phyloP scores from a whole-genome alignment of 2,329 filamentous ascomycete genomes.

The Venturia aucupariae region DNA sequence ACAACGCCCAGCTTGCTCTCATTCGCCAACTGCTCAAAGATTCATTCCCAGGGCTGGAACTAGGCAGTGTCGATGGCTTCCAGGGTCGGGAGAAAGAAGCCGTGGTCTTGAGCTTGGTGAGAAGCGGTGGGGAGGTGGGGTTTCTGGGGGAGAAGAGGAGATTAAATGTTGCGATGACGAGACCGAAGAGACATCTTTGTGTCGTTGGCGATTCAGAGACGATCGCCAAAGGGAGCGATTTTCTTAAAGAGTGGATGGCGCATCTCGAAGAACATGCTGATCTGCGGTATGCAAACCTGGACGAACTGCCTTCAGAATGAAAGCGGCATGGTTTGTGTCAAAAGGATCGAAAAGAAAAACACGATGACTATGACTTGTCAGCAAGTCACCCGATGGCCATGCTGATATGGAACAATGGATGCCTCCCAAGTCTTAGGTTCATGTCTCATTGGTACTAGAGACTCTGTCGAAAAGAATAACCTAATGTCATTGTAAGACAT shows the following conservation, averaged over 20 bases:
- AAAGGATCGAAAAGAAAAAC: too few relatives aligned
- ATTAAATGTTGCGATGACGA: slow-evolving; percentile 97
- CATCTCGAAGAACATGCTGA: slow-evolving; percentile 86
- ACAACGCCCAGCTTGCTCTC: slow-evolving; percentile 79
- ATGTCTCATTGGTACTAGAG: too few relatives aligned
- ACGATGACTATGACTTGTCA: too few relatives aligned
- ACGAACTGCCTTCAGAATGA: slow-evolving; percentile 23
- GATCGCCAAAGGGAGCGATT: slow-evolving; percentile 71
- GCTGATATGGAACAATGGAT: too few relatives aligned
- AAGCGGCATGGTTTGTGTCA: too few relatives aligned
- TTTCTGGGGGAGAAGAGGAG: slow-evolving; percentile 88
- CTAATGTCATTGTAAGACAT: too few relatives aligned
- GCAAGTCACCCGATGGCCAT: too few relatives aligned
- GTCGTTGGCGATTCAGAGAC: slow-evolving; percentile 93
- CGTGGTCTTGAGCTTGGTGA: slow-evolving; percentile 84
- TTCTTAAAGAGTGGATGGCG: slow-evolving; percentile 84
- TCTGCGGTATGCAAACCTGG: slow-evolving; percentile 71
- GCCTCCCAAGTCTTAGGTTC: too few relatives aligned
- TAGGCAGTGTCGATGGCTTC: slow-evolving; percentile 96
- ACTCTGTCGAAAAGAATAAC: too few relatives aligned
- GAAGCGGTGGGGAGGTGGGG: slow-evolving; percentile 82
- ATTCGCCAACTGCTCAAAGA: slow-evolving; percentile 71
- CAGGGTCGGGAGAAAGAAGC: slow-evolving; percentile 96
- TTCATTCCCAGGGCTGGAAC: slow-evolving; percentile 71
- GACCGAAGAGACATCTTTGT: slow-evolving; percentile 80